Evolutionary conservation across 306 rosid species (phyloP).

Genomic region (Mimosa pudica): DNA sequence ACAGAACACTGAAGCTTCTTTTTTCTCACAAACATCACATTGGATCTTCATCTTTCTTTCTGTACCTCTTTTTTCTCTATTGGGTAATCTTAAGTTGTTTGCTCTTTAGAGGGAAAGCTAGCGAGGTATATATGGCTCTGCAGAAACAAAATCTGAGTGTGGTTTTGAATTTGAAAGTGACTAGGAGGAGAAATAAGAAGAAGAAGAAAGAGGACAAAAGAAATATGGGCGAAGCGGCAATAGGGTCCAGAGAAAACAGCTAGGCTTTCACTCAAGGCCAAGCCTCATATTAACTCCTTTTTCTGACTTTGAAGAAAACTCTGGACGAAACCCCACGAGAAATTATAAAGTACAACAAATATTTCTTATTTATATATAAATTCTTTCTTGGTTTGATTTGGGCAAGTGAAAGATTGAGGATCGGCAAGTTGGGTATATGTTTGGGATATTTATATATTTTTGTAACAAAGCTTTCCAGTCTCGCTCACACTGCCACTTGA

Average conservation of each 20-base stretch:
- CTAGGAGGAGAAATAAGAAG: background rate
- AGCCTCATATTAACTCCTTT: background rate
- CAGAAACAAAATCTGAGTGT: background rate
- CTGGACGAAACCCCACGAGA: constrained; percentile 16
- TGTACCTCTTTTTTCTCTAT: background rate
- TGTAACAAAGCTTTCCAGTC: background rate
- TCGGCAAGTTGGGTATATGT: background rate
- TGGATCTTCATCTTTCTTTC: constrained; percentile 70
- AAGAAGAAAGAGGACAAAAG: constrained; percentile 37
- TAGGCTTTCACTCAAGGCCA: constrained; percentile 29
- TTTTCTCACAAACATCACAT: constrained; percentile 70
- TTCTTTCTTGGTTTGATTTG: background rate
- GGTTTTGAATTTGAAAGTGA: constrained; percentile 14
- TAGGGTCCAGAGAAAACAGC: constrained; percentile 49
- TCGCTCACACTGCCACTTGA: background rate
- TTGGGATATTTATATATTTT: background rate
- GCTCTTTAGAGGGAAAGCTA: background rate
- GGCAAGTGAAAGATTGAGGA: background rate
- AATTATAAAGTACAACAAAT: background rate
- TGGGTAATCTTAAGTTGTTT: background rate
- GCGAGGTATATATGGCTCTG: background rate
- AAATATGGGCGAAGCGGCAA: constrained; percentile 53
- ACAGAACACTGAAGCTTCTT: constrained; percentile 68
- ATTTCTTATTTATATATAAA: background rate
- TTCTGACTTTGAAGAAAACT: constrained; percentile 39